phyloP scores from a whole-genome alignment of 2,329 filamentous ascomycete genomes.

The Stemphylium vesicarium region DNA sequence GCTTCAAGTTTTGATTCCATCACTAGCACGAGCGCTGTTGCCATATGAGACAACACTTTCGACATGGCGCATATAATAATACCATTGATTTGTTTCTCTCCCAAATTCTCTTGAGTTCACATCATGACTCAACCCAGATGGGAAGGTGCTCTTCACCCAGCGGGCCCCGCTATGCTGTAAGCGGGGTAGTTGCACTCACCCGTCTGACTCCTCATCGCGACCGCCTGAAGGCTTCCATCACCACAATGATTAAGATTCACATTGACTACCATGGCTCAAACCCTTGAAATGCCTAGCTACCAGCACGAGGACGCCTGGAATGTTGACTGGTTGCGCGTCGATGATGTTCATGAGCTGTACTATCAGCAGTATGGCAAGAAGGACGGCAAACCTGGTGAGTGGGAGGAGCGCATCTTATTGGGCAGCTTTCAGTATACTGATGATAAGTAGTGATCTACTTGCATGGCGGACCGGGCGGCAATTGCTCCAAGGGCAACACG shows the following conservation, averaged over 20 bases:
- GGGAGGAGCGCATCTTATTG: neutral
- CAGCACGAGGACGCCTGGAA: constrained; percentile 46
- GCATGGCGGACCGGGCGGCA: constrained; percentile 55
- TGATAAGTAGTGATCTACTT: constrained; percentile 48
- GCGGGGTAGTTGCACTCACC: constrained; percentile 14
- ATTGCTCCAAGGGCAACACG: constrained; percentile 45
- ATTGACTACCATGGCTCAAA: constrained; percentile 17
- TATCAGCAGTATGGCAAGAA: constrained; percentile 51
- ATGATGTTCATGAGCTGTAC: constrained; percentile 45
- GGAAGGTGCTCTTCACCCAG: constrained; percentile 14
- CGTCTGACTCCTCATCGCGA: constrained; percentile 9
- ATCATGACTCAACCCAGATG: neutral
- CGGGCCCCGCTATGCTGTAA: constrained; percentile 11
- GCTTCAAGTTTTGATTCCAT: constrained; percentile 26
- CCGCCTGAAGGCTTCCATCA: neutral
- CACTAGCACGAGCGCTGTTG: neutral
- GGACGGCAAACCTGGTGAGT: constrained; percentile 48
- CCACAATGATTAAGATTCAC: neutral
- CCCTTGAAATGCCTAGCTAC: constrained; percentile 31
- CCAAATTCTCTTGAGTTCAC: neutral
- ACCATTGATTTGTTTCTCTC: neutral
- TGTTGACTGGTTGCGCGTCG: constrained; percentile 39
- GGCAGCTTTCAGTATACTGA: neutral
- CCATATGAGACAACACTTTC: neutral
- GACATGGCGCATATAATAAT: neutral